Base-by-base conservation (phyloP, 208 protist genomes). In the Zelonia costaricensis region DNA sequence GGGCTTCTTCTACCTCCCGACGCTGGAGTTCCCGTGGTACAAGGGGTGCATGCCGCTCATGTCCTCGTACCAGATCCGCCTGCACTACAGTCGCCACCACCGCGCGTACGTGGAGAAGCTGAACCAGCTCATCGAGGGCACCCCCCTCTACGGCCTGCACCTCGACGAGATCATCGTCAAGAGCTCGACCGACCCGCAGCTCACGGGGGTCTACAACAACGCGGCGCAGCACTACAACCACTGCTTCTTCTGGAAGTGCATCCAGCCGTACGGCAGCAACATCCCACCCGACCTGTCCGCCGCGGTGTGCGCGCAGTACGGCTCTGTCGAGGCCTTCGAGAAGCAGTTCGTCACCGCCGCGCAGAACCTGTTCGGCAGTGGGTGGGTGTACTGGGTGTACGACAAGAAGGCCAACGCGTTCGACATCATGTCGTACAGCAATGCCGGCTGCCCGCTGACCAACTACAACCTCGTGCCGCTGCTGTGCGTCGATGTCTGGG, bases 181-280 rank as follows among this genome's bases (percentile, higher is more conserved):
- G 35, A 88, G 67, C 54, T 49, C 62, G 40, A 57, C 64, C 22
- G 78, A 97, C 55, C 18, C 57, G 25, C 74, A 51, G 39, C 63
- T 87, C 12, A 64, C 35, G 42, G 87, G 74, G 7, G 74, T 97
- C 12, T 96, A 84, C 71, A 96, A 96, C 74, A 95, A 95, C 74
- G 92, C 90, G 15, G 91, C 92, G 27, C 94, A 98, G 74, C 88
- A 95, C 78, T 97, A 82, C 71, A 96, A 97, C 67, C 86, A 96
- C 76, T 78, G 71, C 71, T 96, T 97, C 69, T 96, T 84, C 72
- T 97, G 89, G 89, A 96, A 96, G 66, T 88, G 80, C 78, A 85
- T 98, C 46, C 77, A 91, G 64, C 94, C 94, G 31, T 89, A 84
- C 62, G 94, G 92, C 45, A 92, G 78, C 56, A 91, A 93, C 62